Conservation (phyloP, 2,329 filamentous ascomycete genomes). For the Claviceps sp. region DNA sequence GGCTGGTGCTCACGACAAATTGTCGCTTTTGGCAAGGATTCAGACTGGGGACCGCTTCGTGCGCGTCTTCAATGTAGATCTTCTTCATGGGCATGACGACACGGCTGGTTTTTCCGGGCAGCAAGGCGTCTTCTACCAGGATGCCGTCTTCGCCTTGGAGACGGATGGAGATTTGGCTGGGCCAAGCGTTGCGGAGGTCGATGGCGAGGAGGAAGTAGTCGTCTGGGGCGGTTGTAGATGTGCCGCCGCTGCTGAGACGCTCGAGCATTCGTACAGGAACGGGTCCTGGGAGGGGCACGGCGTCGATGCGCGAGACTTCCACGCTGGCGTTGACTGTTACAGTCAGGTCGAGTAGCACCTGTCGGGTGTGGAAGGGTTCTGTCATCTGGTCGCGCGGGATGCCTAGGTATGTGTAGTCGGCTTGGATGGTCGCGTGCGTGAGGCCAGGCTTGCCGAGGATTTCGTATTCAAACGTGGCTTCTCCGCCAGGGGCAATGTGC, state of each 20-base stretch:
- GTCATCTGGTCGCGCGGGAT: constrained; percentile 52
- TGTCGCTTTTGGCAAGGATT: constrained; percentile 78
- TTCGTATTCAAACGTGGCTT: constrained; percentile 66
- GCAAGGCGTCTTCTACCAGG: constrained; percentile 39
- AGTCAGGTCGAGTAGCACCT: constrained; percentile 66
- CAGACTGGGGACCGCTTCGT: constrained; percentile 64
- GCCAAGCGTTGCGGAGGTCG: constrained; percentile 85
- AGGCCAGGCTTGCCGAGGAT: constrained; percentile 77
- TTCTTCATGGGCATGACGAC: constrained; percentile 64
- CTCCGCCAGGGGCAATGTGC: constrained; percentile 53
- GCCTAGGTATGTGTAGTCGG: constrained; percentile 78
- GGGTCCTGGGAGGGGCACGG: constrained; percentile 56
- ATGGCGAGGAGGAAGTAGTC: constrained; percentile 63
- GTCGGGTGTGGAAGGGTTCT: constrained; percentile 70
- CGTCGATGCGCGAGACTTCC: constrained; percentile 67
- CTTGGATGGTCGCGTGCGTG: constrained; percentile 63
- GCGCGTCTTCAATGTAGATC: constrained; percentile 62
- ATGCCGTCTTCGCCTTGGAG: constrained; percentile 41
- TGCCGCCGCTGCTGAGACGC: constrained; percentile 18
- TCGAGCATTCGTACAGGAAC: constrained; percentile 51
- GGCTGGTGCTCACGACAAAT: constrained; percentile 74
- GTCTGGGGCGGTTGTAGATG: constrained; percentile 21
- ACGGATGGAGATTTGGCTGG: constrained; percentile 57
- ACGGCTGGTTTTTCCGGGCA: constrained; percentile 58
- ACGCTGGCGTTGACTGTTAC: constrained; percentile 88